Evolutionary conservation across 2,329 filamentous ascomycete genomes (phyloP).

Genomic region (Pseudocercospora cruenta): DNA sequence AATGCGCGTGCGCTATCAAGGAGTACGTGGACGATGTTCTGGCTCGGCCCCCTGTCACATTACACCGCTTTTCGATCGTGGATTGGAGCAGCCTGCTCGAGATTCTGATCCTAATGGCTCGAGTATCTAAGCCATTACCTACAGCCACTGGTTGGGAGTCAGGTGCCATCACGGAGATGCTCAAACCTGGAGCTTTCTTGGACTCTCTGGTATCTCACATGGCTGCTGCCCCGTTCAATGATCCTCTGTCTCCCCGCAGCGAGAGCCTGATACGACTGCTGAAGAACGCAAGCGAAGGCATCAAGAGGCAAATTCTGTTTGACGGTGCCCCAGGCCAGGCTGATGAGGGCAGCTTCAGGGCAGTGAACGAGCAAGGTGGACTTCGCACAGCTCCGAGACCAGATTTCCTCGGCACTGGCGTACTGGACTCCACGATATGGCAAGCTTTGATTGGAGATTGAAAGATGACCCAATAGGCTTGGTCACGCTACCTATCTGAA

Average conservation of each 20-base stretch:
- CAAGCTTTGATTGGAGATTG: constrained; percentile 13
- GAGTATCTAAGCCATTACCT: constrained; percentile 23
- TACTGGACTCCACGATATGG: constrained; percentile 27
- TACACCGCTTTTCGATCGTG: constrained; percentile 31
- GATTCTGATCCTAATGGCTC: constrained; percentile 29
- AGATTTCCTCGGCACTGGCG: constrained; percentile 20
- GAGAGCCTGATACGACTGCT: constrained; percentile 25
- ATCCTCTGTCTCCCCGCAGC: constrained; percentile 27
- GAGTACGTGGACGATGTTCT: constrained; percentile 36
- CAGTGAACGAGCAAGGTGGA: constrained; percentile 7
- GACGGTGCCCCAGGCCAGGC: constrained; percentile 9
- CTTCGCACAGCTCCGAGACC: not conserved
- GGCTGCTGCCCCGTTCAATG: constrained; percentile 25
- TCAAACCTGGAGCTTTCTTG: constrained; percentile 29
- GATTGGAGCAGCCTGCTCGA: constrained; percentile 35
- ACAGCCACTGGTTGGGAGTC: constrained; percentile 29
- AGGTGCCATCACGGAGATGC: constrained; percentile 32
- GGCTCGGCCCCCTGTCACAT: constrained; percentile 23
- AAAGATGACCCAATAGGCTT: not conserved
- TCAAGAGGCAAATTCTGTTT: constrained; percentile 25
- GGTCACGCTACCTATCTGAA: not conserved
- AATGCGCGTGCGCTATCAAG: constrained; percentile 33
- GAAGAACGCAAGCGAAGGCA: constrained; percentile 25
- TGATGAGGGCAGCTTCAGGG: constrained; percentile 2
- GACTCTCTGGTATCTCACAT: constrained; percentile 28